Evolutionary conservation across 73 alveolate genomes (phyloP).

Genomic region (Paraurostyla sp.): DNA sequence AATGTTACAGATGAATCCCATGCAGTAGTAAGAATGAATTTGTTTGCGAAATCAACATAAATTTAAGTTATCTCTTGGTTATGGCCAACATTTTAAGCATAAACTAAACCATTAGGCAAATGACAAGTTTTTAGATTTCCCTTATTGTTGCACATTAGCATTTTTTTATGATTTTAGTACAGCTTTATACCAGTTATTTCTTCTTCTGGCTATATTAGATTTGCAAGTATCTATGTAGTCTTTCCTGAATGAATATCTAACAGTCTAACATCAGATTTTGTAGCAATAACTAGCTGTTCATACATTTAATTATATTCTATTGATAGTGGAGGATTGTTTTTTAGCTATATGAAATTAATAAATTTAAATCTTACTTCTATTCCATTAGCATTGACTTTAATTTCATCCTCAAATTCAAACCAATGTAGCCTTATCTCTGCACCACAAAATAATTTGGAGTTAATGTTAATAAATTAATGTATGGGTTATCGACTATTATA

Average conservation of each 20-base stretch:
- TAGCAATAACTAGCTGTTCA: constrained; percentile 58
- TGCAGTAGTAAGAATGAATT: constrained; percentile 55
- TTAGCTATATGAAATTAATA: neutral
- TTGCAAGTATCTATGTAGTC: constrained; percentile 40
- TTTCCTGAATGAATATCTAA: constrained; percentile 68
- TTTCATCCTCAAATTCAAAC: constrained; percentile 70
- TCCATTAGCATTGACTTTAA: constrained; percentile 71
- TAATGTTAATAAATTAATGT: constrained; percentile 51
- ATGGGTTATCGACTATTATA: constrained; percentile 42
- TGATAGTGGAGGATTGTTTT: constrained; percentile 51
- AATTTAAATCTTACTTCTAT: constrained; percentile 26
- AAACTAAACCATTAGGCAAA: constrained; percentile 45
- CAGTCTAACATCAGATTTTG: constrained; percentile 60
- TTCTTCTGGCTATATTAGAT: constrained; percentile 36
- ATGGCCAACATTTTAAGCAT: constrained; percentile 44
- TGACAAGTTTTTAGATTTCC: constrained; percentile 59
- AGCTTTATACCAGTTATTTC: constrained; percentile 63
- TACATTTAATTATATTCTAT: constrained; percentile 54
- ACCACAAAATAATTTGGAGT: constrained; percentile 39
- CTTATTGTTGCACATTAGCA: constrained; percentile 41
- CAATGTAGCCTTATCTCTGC: constrained; percentile 63
- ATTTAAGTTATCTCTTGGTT: constrained; percentile 59
- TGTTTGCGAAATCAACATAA: constrained; percentile 55
- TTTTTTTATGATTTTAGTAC: constrained; percentile 54
- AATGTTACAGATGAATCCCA: constrained; percentile 57